Percentiles rank a stretch among this genome's conserved stretches.
Evolutionary conservation across 2,329 filamentous ascomycete species (phyloP).

Genomic region (Fusarium sp.): DNA sequence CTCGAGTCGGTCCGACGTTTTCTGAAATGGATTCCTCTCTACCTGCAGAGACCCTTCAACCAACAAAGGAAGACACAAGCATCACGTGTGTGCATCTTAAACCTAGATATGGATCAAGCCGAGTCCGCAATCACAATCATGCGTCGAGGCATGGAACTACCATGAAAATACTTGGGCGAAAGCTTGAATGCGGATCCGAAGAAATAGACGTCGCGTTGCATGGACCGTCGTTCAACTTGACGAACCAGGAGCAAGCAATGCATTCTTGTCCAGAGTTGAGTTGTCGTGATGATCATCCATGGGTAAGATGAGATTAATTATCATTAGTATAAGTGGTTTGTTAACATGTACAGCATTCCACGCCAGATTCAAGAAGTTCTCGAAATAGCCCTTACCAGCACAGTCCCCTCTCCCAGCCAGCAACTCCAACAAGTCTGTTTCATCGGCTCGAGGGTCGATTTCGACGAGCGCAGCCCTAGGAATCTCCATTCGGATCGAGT

Average conservation of each 20-base stretch:
- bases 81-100: slow-evolving; percentile 1
- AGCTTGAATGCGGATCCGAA: slow-evolving; percentile 13
- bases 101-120: not conserved
- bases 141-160: not conserved
- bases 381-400: slow-evolving; percentile 24
- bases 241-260: slow-evolving; percentile 14
- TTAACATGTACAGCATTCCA: slow-evolving; percentile 24
- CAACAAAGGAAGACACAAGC: not conserved
- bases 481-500: slow-evolving; percentile 33
- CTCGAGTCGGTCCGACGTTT: not conserved
- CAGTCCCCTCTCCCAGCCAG: slow-evolving; percentile 40
- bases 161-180: not conserved
- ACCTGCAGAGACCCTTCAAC: not conserved
- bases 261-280: slow-evolving; percentile 32
- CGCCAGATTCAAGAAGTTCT: slow-evolving; percentile 16
- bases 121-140: not conserved
- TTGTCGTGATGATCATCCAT: not conserved
- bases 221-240: slow-evolving; percentile 5
- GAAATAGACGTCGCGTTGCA: slow-evolving; percentile 5
- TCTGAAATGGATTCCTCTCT: slow-evolving; percentile 15
- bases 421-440: slow-evolving; percentile 39
- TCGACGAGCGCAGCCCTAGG: slow-evolving; percentile 42
- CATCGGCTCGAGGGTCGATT: slow-evolving; percentile 40
- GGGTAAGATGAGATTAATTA: not conserved
- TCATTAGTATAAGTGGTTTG: too few species aligned